These are phyloP conservation scores for Rhodotorula glutinis DNA, from an alignment of 1,284 basidiomycete genomes.

Conservation along the genomic window DNA sequence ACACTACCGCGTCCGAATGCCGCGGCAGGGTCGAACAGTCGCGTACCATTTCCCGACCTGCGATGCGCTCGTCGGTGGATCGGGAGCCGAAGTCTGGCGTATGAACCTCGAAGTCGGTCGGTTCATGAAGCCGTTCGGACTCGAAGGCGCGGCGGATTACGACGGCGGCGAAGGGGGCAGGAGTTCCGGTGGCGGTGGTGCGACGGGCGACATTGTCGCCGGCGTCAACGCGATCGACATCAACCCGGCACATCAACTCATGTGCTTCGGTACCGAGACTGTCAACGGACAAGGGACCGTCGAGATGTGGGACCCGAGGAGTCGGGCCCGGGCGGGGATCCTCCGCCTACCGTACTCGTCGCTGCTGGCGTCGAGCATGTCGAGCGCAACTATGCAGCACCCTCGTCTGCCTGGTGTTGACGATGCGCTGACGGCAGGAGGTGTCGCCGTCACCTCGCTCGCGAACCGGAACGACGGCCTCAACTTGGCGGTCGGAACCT, in stretches of 20 bases:
- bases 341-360: constrained; percentile 70
- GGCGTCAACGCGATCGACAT: constrained; percentile 92
- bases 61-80: constrained; percentile 71
- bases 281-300: constrained; percentile 63
- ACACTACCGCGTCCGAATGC: constrained; percentile 89
- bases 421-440: constrained; percentile 18
- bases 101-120: constrained; percentile 94
- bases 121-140: constrained; percentile 74
- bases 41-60: constrained; percentile 84
- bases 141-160: constrained; percentile 51
- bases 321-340: constrained; percentile 68
- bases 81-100: constrained; percentile 82
- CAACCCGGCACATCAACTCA: constrained; percentile 87
- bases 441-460: constrained; percentile 75
- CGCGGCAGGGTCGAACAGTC: constrained; percentile 84
- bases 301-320: constrained; percentile 95
- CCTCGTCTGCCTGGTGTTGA: constrained; percentile 54
- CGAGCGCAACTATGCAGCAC: constrained; percentile 45
- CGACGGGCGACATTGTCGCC: constrained; percentile 53
- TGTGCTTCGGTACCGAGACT: constrained; percentile 78
- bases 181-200: constrained; percentile 11
- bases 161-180: constrained; percentile 39
- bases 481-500: constrained; percentile 90
- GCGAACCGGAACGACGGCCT: constrained; percentile 81
- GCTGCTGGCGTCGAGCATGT: constrained; percentile 52